Evolutionary conservation across 495 filamentous ascomycete genomes (phyloP).

Genomic region (Penicillium tannophilum): DNA sequence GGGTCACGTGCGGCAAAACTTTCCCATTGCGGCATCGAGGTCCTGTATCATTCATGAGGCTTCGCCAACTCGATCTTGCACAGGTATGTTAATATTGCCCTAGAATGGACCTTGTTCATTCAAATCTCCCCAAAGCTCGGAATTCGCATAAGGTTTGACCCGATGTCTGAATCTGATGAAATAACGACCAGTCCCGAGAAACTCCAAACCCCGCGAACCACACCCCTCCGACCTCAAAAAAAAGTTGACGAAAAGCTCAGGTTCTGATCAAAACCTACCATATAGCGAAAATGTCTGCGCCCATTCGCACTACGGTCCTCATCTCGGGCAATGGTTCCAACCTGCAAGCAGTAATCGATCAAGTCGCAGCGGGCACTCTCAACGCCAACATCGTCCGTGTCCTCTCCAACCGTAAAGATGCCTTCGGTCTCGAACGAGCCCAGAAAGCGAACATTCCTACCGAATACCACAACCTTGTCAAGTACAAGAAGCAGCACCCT

Average conservation of each 20-base stretch:
- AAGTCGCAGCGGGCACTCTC: slow-evolving; percentile 53
- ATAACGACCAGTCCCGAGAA: not conserved
- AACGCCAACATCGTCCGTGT: slow-evolving; percentile 73
- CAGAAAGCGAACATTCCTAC: slow-evolving; percentile 71
- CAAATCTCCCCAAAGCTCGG: not conserved
- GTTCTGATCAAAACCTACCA: not conserved
- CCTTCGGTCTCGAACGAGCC: slow-evolving; percentile 77
- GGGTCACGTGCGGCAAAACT: slow-evolving; percentile 22
- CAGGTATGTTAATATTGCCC: slow-evolving; percentile 6
- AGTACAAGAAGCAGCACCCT: slow-evolving; percentile 58
- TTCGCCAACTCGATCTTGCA: slow-evolving; percentile 9
- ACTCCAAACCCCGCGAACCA: not conserved
- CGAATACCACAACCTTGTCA: slow-evolving; percentile 83
- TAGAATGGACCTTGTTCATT: not conserved
- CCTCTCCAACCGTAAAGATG: slow-evolving; percentile 79
- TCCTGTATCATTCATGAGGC: not conserved
- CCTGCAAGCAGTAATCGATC: slow-evolving; percentile 88
- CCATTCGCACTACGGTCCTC: slow-evolving; percentile 59
- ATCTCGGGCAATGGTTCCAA: slow-evolving; percentile 86
- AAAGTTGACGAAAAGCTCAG: not conserved
- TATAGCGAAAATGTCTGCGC: slow-evolving; percentile 29
- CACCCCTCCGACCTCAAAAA: not conserved
- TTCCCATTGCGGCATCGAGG: slow-evolving; percentile 11
- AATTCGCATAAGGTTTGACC: not conserved
- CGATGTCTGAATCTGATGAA: not conserved